Base-by-base conservation (phyloP, 2,329 filamentous ascomycete genomes). In the Diaporthe caulivora region DNA sequence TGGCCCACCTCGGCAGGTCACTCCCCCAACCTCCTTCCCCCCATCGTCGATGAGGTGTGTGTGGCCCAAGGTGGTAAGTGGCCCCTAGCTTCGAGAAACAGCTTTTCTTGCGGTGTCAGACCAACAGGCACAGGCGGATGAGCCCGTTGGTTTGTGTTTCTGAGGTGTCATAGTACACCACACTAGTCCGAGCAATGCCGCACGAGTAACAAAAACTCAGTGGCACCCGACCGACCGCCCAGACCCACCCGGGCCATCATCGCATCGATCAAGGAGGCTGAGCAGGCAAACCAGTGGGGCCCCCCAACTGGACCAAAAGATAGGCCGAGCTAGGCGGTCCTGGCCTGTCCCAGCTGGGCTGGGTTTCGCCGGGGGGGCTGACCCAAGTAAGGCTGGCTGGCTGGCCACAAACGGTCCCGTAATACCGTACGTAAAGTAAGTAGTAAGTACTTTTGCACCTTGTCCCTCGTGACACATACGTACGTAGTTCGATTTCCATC, bases 1-100 rank as follows among this genome's bases (percentile, higher is more conserved):
- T 9, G 53, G 21, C 34, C 17, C 53, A 21, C 17, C 37, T 62
- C 44, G 37, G 40, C 55, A 26, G 40, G 24, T 29, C 15, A n/a
- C 13, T 15, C 24, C 13, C 24, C 26, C 13, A 29, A 24, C 51
- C 24, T 17, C 49, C 24, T 11, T 21, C n/a, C 29, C 54, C 15
- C 17, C 53, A 55, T 58, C 55, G 55, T 58, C 55, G 34, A n/a
- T 58, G 55, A 58, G 55, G 55, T 55, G 13, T 24, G 34, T 34
- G 9, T 5, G 37, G 7, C 37, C 37, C 37, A 40, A 10, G 37
- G 37, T n/a, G n/a, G n/a, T n/a, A n/a, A n/a, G n/a, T n/a, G n/a
- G n/a, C n/a, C n/a, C 7, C 9, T 54, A 31, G 18, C 15, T 29
- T 15, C 18, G 2, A 6, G 11, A 15, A 51, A 51, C 6, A 17